phyloP scores from a whole-genome alignment of 768 basidiomycete genomes.

The Cystofilobasidium capitatum region DNA sequence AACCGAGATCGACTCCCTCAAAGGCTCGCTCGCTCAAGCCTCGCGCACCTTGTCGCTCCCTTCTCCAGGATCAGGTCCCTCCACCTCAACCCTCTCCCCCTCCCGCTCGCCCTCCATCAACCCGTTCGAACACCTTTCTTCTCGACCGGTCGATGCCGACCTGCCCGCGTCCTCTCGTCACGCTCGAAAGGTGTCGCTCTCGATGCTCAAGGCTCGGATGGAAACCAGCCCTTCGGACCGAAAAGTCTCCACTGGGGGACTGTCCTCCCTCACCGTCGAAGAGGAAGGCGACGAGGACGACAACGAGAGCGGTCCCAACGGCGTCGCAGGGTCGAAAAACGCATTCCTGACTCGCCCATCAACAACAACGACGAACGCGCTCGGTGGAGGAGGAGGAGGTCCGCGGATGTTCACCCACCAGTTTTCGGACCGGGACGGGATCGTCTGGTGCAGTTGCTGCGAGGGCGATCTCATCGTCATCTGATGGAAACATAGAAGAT shows the following conservation, averaged over 20 bases:
- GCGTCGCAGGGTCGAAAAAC: too few species aligned
- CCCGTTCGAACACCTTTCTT: slow-evolving; percentile 38
- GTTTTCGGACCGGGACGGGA: slow-evolving; percentile 12
- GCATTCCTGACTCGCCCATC: too few species aligned
- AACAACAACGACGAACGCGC: too few species aligned
- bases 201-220: slow-evolving; percentile 79
- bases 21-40: neutral
- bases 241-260: neutral
- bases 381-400: neutral
- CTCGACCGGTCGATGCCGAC: slow-evolving; percentile 53
- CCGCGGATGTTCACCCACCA: neutral
- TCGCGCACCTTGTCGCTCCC: neutral
- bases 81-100: slow-evolving; percentile 40
- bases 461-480: slow-evolving; percentile 9
- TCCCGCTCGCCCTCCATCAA: slow-evolving; percentile 32
- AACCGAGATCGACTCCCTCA: slow-evolving; percentile 30
- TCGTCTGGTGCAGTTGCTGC: slow-evolving; percentile 9
- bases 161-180: slow-evolving; percentile 67
- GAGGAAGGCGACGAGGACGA: neutral
- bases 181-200: slow-evolving; percentile 70
- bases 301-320: neutral
- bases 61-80: slow-evolving; percentile 19
- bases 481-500: neutral
- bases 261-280: neutral
- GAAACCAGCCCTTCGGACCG: neutral